Conservation (phyloP, 2,329 filamentous ascomycete species). For the Beauveria caledonica region DNA sequence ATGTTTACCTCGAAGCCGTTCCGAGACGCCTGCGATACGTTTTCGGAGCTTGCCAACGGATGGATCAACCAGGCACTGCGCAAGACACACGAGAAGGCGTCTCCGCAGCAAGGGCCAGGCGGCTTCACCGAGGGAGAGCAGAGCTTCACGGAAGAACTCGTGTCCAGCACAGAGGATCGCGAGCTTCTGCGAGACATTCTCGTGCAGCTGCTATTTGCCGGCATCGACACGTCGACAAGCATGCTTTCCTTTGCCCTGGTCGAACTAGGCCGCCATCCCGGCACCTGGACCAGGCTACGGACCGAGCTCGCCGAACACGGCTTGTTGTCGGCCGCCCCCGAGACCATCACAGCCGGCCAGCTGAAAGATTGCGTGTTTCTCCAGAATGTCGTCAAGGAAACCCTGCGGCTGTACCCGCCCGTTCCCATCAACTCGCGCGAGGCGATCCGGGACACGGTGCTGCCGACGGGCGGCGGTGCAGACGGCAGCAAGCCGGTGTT, state of each 20-base stretch:
- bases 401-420: not conserved
- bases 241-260: not conserved
- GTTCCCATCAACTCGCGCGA: not conserved
- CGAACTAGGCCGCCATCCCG: not conserved
- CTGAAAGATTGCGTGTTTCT: not conserved
- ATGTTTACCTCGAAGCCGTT: not conserved
- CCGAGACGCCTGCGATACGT: not conserved
- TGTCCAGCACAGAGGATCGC: not conserved
- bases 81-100: not conserved
- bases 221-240: conserved; percentile 6
- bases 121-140: not conserved
- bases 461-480: not conserved
- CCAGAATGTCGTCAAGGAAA: not conserved
- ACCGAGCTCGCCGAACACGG: not conserved
- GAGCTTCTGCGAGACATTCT: not conserved
- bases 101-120: not conserved
- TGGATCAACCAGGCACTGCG: not conserved
- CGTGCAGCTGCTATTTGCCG: conserved; percentile 1
- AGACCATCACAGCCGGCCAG: not conserved
- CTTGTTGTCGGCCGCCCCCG: not conserved
- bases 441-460: not conserved
- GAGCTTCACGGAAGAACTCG: not conserved
- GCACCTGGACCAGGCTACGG: not conserved
- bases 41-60: not conserved
- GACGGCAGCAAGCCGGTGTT: not conserved